phyloP scores from a whole-genome alignment of 2,329 filamentous ascomycete species.

The Cladosporium sp. region DNA sequence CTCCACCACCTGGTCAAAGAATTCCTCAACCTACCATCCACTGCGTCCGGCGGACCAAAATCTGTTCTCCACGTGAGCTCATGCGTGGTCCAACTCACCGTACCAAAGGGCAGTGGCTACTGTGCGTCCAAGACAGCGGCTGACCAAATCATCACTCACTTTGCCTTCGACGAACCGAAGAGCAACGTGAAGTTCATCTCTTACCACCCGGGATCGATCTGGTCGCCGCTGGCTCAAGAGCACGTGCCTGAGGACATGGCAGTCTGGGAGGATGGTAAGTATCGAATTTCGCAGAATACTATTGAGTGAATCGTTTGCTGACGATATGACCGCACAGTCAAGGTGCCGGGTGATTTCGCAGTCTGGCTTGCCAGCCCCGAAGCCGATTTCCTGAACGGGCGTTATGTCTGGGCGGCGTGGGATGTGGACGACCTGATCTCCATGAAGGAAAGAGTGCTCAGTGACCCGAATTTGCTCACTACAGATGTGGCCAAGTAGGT shows the following conservation, averaged over 20 bases:
- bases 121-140: slow-evolving; percentile 10
- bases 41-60: slow-evolving; percentile 24
- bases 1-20: slow-evolving; percentile 31
- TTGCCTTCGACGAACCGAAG: slow-evolving; percentile 7
- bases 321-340: slow-evolving; percentile 3
- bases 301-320: neutral
- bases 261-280: slow-evolving; percentile 11
- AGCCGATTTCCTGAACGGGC: slow-evolving; percentile 36
- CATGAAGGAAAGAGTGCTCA: slow-evolving; percentile 16
- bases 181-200: slow-evolving; percentile 4
- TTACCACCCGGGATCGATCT: slow-evolving; percentile 8
- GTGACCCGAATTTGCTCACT: slow-evolving; percentile 19
- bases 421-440: slow-evolving; percentile 38
- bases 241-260: neutral
- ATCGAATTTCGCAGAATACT: neutral
- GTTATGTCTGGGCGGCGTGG: slow-evolving; percentile 36
- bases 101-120: slow-evolving; percentile 9
- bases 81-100: slow-evolving; percentile 29
- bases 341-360: slow-evolving; percentile 25
- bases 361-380: slow-evolving; percentile 38
- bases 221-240: neutral
- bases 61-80: slow-evolving; percentile 34
- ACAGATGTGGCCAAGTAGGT: slow-evolving; percentile 13
- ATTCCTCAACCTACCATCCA: slow-evolving; percentile 32
- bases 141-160: slow-evolving; percentile 10